Conservation (phyloP, 768 basidiomycete genomes). For the Pisolithus sp. region DNA sequence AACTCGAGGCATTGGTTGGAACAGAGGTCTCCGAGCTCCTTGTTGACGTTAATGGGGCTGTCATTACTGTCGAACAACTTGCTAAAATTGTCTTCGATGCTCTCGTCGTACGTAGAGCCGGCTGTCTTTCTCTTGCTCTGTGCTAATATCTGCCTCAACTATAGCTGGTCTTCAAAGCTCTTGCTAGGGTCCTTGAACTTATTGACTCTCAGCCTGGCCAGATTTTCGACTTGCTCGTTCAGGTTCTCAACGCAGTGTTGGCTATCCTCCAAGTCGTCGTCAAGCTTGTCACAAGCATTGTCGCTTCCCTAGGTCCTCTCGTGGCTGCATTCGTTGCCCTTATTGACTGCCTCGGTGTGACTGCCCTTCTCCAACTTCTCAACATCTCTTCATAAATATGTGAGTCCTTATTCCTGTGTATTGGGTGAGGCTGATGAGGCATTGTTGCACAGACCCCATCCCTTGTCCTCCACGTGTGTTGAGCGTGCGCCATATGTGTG, state of each 20-base stretch:
- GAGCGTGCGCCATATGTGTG: too few relatives aligned
- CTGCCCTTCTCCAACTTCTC: slow-evolving; percentile 18
- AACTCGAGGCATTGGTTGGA: slow-evolving; percentile 23
- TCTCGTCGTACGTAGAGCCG: slow-evolving; percentile 13
- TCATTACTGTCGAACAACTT: slow-evolving; percentile 22
- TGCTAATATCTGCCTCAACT: neutral
- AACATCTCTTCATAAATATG: slow-evolving; percentile 12
- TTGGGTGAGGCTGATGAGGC: neutral
- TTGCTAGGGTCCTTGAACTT: slow-evolving; percentile 18
- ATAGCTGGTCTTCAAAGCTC: slow-evolving; percentile 24
- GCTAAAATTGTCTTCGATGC: slow-evolving; percentile 18
- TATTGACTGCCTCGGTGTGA: slow-evolving; percentile 18
- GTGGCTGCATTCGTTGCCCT: slow-evolving; percentile 13
- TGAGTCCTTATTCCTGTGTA: neutral
- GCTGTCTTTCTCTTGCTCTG: neutral
- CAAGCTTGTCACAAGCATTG: slow-evolving; percentile 18
- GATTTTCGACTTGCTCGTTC: slow-evolving; percentile 16
- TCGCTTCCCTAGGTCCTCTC: slow-evolving; percentile 15
- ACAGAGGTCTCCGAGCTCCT: slow-evolving; percentile 19
- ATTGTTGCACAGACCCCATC: neutral
- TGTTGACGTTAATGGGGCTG: slow-evolving; percentile 15
- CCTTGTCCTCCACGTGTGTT: neutral
- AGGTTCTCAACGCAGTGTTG: slow-evolving; percentile 10
- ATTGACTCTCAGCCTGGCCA: slow-evolving; percentile 14
- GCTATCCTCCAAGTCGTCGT: slow-evolving; percentile 1